Evolutionary conservation across 108 stramenopile species (phyloP).

Genomic region (Cyclotella choctawhatcheeana): DNA sequence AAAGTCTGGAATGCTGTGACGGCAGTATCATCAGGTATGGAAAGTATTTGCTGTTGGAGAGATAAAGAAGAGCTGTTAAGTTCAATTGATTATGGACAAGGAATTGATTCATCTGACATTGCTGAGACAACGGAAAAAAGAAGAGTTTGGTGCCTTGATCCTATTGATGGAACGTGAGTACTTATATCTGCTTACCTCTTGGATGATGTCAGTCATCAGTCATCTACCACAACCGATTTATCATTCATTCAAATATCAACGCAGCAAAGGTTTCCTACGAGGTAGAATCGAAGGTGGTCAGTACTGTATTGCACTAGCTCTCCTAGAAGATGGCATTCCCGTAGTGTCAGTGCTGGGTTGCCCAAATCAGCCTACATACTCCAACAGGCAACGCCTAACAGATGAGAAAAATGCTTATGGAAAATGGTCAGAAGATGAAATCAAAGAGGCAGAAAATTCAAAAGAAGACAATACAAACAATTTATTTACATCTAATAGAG

Average conservation of each 20-base stretch:
- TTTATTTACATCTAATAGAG: slow-evolving; percentile 49
- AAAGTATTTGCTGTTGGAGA: not conserved
- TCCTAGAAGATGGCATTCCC: slow-evolving; percentile 71
- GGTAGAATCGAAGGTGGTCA: slow-evolving; percentile 63
- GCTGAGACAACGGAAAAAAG: not conserved
- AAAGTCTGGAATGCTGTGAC: slow-evolving; percentile 39
- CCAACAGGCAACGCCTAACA: not conserved
- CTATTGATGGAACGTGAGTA: slow-evolving; percentile 86
- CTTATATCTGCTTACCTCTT: no score
- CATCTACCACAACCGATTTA: not conserved
- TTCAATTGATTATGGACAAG: slow-evolving; percentile 58
- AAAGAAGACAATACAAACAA: slow-evolving; percentile 9
- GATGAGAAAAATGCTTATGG: slow-evolving; percentile 6
- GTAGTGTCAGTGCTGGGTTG: slow-evolving; percentile 81
- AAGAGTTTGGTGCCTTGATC: slow-evolving; percentile 84
- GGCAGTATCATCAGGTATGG: not conserved
- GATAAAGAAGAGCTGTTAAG: slow-evolving; percentile 31
- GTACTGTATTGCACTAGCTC: slow-evolving; percentile 76
- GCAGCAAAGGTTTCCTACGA: slow-evolving; percentile 80
- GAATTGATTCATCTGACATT: not conserved
- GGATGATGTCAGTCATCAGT: not conserved
- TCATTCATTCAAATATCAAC: not conserved
- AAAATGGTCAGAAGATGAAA: slow-evolving; percentile 55
- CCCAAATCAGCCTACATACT: slow-evolving; percentile 64
- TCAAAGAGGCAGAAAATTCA: slow-evolving; percentile 1